Evolutionary conservation across 352 stramenopile genomes (phyloP), one percentile per base, ranked within the genome.

Genomic region (Phytopythium ostracodes): DNA sequence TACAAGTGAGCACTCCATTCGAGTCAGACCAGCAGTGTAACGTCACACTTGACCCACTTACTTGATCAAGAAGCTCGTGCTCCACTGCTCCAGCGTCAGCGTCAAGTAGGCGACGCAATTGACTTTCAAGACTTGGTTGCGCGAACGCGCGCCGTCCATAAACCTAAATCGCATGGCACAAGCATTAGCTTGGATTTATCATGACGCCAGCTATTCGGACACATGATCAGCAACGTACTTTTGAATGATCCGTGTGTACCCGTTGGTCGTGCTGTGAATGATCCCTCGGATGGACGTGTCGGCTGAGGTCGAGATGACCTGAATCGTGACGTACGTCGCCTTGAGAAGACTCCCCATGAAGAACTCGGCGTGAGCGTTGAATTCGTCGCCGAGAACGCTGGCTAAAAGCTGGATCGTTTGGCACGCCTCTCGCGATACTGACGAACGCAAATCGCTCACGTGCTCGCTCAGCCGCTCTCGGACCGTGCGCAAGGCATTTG

Each of bases 321-420:
- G 79, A 22, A 95, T 95, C 27, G 84, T 95, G n/a, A 95, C 83
- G 53, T 87, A 92, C n/a, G 84, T 92, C 17, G 81, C 79, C 61
- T 95, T 95, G 31, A 95, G 61, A n/a, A 94, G 44, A 52, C 78
- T 85, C 1, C 63, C 75, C 33, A 92, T 71, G 64, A 73, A 92
- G 51, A 76, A 75, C 33, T 95, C 87, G n/a, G 84, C 87, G 59
- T 92, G 81, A 1, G 65, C 29, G 33, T 92, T 90, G 53, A 93
- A 95, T 5, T 89, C 83, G 40, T 95, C 87, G 12, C 70, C 69
- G 6, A 95, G 61, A 18, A 68, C 65, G 51, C 76, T 78, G 14
- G 84, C 82, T 1, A 95, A 63, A 14, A 62, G 76, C 46, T 89
- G 73, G 25, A 95, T 88, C 3, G 84, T 87, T 53, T 78, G 63